Percentiles rank a stretch among this genome's conserved stretches.
Evolutionary conservation across 1,284 basidiomycete species (phyloP).

Genomic region (Moniliophthora roreri): DNA sequence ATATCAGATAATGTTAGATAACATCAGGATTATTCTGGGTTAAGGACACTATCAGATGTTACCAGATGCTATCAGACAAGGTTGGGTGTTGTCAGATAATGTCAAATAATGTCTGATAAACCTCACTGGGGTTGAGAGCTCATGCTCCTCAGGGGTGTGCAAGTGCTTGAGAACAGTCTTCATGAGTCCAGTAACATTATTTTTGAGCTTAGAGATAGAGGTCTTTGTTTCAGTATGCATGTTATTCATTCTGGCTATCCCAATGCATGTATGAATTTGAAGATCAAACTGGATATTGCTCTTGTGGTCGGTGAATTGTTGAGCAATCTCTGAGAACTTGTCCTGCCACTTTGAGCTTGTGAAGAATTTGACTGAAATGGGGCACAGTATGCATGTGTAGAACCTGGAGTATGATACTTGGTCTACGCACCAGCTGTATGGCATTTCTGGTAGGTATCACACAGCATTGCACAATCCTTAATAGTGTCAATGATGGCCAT

Average conservation of each 20-base stretch:
- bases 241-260: too few relatives aligned
- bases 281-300: constrained; percentile 7
- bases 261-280: background rate
- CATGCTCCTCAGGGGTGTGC: constrained; percentile 7
- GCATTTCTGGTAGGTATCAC: constrained; percentile 7
- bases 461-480: constrained; percentile 5
- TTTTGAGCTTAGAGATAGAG: background rate
- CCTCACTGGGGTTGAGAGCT: background rate
- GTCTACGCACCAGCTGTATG: background rate
- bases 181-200: constrained; percentile 3
- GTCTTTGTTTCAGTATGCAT: background rate
- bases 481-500: constrained; percentile 1
- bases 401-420: background rate
- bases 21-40: too few relatives aligned
- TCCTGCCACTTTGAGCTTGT: constrained; percentile 6
- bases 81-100: too few relatives aligned
- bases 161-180: background rate
- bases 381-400: background rate
- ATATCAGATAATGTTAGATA: too few relatives aligned
- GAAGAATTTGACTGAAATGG: constrained; percentile 1
- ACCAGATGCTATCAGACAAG: too few relatives aligned
- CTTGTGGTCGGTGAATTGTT: background rate
- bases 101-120: too few relatives aligned
- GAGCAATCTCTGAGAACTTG: constrained; percentile 2
- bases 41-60: too few relatives aligned